Base-by-base conservation (phyloP, 768 basidiomycete genomes). In the Lenzites betulinus region DNA sequence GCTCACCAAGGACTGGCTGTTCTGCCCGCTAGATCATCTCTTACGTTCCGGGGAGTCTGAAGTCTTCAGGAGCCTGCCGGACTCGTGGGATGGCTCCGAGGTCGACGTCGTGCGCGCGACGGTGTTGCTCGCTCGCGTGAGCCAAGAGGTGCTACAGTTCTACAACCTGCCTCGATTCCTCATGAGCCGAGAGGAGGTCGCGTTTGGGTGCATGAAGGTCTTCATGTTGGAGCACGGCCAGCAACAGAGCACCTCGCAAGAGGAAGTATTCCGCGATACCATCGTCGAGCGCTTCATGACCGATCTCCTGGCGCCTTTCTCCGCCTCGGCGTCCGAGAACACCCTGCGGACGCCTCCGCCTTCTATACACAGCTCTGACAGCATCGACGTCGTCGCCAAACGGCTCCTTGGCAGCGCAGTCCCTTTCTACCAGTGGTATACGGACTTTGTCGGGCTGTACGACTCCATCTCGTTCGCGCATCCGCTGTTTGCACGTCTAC, bases 141-240 rank as follows among this genome's bases (percentile, higher is more conserved):
- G 78, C 11, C 80, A 81, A 30, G 77, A 82, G 46, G 71, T 82
- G 6, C 67, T 88, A 33, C 63, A 68, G 16, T 69, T 68, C 11
- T 79, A 80, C 66, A 76, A 78, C 1, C 73, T 86, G 36, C 62
- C 55, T 1, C 60, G 67, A 23, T 81, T 83, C 15, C 67, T 77
- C 8, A 70, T 86, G 68, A 77, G 73, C 18, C 77, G 82, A 44
- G 83, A 85, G 52, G 84, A 88, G 63, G 75, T 81, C 1, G 77
- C 90, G 5, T 89, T 95, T 66, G 83, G 81, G 20, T 89, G 93
- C 64, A 95, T 97, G 92, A 92, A 92, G 64, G 85, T 97, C 16
- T 94, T 93, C 74, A 95, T 97, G 94, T 84, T 98, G 28, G 95
- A 98, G 71, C 92, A 96, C 69, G 92, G 84, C 1, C 87, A 92